phyloP scores from a whole-genome alignment of 345 rosid species.

The Euphorbia lathyris region DNA sequence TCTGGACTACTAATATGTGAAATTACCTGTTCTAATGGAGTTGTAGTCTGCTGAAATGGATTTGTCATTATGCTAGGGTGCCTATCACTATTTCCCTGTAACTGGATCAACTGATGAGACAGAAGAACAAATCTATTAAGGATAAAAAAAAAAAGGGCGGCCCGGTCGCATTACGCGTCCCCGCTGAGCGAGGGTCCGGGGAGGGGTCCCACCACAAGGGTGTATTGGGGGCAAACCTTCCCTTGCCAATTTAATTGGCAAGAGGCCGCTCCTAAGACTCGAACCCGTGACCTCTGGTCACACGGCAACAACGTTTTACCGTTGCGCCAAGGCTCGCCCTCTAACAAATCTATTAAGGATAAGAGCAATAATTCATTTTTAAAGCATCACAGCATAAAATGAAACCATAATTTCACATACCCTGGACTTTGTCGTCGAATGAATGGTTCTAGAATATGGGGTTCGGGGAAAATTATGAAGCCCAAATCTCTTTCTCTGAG shows the following conservation, averaged over 20 bases:
- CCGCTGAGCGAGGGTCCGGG: no score
- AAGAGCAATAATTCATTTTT: neutral
- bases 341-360: slow-evolving; percentile 14
- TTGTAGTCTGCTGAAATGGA: slow-evolving; percentile 44
- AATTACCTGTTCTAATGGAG: slow-evolving; percentile 59
- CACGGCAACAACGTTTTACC: no score
- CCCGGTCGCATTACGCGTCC: no score
- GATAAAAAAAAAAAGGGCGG: no score
- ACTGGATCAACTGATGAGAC: slow-evolving; percentile 40
- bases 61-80: slow-evolving; percentile 34
- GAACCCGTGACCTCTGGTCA: no score
- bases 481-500: slow-evolving; percentile 57
- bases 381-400: slow-evolving; percentile 9
- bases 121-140: slow-evolving; percentile 15
- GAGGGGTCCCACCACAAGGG: no score
- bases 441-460: slow-evolving; percentile 72
- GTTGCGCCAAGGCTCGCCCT: no score
- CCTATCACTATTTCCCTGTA: slow-evolving; percentile 43
- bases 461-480: slow-evolving; percentile 65
- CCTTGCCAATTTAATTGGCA: no score
- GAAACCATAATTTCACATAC: slow-evolving; percentile 37
- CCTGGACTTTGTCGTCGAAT: slow-evolving; percentile 65
- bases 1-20: slow-evolving; percentile 8
- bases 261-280: no score
- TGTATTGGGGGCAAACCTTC: no score